These are phyloP conservation scores for Taiozyma onychis DNA, from an alignment of 1,139 yeast species.

Conservation along the genomic window DNA sequence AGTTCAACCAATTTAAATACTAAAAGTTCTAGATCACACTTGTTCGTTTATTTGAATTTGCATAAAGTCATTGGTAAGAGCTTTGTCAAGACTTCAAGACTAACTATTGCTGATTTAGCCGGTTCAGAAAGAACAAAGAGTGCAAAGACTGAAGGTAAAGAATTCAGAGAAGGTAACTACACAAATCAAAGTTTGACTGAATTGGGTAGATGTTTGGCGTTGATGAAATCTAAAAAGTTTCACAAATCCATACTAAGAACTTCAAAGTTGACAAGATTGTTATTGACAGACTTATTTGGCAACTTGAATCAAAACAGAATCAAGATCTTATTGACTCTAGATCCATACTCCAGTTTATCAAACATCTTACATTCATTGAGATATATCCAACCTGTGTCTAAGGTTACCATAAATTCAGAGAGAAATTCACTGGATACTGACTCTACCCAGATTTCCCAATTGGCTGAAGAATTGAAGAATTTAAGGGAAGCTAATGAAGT, in stretches of 20 bases:
- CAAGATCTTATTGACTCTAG: constrained; percentile 48
- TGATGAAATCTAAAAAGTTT: constrained; percentile 29
- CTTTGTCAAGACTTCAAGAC: constrained; percentile 24
- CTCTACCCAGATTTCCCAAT: constrained; percentile 5
- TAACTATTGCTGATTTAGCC: constrained; percentile 45
- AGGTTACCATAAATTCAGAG: constrained; percentile 16
- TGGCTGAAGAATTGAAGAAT: constrained; percentile 13
- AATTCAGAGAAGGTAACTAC: constrained; percentile 40
- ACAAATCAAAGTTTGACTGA: constrained; percentile 41
- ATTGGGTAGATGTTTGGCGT: constrained; percentile 40
- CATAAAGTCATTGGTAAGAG: constrained; percentile 17
- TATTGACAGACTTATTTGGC: constrained; percentile 39
- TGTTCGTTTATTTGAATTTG: constrained; percentile 31
- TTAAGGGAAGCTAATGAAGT: constrained; percentile 10
- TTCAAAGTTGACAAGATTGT: constrained; percentile 40
- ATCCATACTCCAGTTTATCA: constrained; percentile 39
- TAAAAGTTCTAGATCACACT: constrained; percentile 32
- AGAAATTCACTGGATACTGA: constrained; percentile 15
- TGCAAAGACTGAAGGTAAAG: constrained; percentile 37
- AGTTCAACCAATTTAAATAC: constrained; percentile 19
- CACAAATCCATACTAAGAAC: constrained; percentile 37
- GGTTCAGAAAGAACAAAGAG: constrained; percentile 43
- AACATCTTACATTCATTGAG: constrained; percentile 21
- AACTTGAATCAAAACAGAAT: constrained; percentile 21
- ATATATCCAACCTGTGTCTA: constrained; percentile 24